A percentile compares a stretch with the other conserved stretches of the same genome.
phyloP scores from a whole-genome alignment of 306 rosid species.

The Pterocarpus macrocarpus region DNA sequence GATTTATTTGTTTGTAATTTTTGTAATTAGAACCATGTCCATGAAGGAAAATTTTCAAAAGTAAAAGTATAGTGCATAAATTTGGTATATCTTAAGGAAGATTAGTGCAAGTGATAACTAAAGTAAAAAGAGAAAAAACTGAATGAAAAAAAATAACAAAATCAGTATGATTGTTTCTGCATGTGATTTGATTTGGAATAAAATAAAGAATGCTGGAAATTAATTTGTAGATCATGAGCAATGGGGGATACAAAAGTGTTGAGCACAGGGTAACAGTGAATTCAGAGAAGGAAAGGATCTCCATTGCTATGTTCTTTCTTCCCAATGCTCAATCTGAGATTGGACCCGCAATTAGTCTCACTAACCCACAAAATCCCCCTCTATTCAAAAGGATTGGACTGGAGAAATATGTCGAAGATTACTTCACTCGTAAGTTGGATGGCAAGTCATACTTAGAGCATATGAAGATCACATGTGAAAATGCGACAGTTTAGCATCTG shows the following conservation, averaged over 20 bases:
- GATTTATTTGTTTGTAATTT: not conserved
- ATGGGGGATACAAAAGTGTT: slow-evolving; percentile 65
- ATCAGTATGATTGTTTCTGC: not conserved
- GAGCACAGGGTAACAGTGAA: slow-evolving; percentile 77
- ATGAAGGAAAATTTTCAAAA: too few relatives aligned
- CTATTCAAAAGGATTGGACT: slow-evolving; percentile 43
- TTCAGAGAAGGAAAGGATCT: slow-evolving; percentile 66
- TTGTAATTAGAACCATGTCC: not conserved
- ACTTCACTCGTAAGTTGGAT: slow-evolving; percentile 45
- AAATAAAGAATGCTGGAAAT: too few relatives aligned
- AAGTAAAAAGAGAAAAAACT: too few relatives aligned
- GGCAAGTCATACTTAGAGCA: slow-evolving; percentile 65
- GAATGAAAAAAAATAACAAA: too few relatives aligned
- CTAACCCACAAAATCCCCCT: slow-evolving; percentile 58
- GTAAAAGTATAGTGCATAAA: too few relatives aligned
- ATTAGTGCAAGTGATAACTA: too few relatives aligned
- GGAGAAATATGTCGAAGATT: slow-evolving; percentile 56
- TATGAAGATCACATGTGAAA: slow-evolving; percentile 47
- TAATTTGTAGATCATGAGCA: slow-evolving; percentile 65
- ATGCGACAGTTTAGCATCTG: too few relatives aligned
- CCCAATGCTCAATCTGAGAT: slow-evolving; percentile 55
- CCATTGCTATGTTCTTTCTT: slow-evolving; percentile 45
- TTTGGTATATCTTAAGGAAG: too few relatives aligned
- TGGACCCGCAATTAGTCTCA: slow-evolving; percentile 53
- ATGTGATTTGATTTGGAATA: not conserved